Evolutionary conservation across 345 rosid genomes (phyloP), one percentile per base, ranked within the genome.

Genomic region (Rhizophora mangle): DNA sequence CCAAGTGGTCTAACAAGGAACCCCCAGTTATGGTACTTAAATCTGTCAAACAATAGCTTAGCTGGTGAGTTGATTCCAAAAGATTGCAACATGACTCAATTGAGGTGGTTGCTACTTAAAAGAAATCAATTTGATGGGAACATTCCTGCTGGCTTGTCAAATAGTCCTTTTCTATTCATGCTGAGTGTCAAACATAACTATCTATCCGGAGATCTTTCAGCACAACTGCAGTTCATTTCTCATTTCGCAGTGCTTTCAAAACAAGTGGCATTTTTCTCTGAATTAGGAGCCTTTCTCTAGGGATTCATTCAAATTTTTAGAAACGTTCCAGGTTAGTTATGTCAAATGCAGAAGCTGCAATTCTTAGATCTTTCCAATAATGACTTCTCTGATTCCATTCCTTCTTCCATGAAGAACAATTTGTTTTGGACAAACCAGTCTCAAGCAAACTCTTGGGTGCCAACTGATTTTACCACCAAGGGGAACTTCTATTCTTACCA

Each of bases 11-110:
- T 74, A 6, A 74, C 73, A 39, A 61, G 6, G 20, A 49, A 58
- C 21, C 58, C 69, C 30, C 15, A 64, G 2, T 59, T 74, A 27
- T 22, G 69, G 73, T 69, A 74, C 69, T 63, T 64, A 61, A 74
- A 74, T 58, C 73, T 74, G 13, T 68, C 73, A 26, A 74, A 74
- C 65, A 74, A 74, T 64, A 51, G 65, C 61, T 64, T 74, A 8
- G 5, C 34, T 9, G 78, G 73, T 18, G 56, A 47, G 53, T 30
- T 64, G 34, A 60, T 74, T 57, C 69, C 69, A 0, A 22, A 4
- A 54, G 67, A 63, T 24, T 74, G 68, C 51, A 57, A 60, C 7
- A 56, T 74, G 72, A 62, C 34, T 24, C 8, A 54, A 21, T 13
- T 74, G 77, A 31, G 6, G 24, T 68, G 63, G 63, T 57, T 74